A percentile compares a stretch with the other conserved stretches of the same genome.
phyloP scores from a whole-genome alignment of 495 filamentous ascomycete genomes.

The Annulohypoxylon bovei region DNA sequence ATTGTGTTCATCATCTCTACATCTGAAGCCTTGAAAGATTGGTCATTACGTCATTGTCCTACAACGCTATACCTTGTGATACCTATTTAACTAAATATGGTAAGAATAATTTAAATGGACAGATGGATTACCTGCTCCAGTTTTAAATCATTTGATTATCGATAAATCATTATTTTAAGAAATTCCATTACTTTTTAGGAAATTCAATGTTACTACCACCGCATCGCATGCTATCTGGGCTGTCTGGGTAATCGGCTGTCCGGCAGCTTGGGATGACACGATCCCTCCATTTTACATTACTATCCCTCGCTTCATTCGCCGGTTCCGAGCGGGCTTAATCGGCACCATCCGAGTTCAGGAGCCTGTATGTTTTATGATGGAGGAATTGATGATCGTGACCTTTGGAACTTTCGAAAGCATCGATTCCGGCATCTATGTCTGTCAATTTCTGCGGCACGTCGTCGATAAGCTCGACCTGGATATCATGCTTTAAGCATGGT shows the following conservation, averaged over 20 bases:
- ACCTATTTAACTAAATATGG: not conserved
- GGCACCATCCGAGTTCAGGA: constrained; percentile 4
- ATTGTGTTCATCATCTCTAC: constrained; percentile 29
- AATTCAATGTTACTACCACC: not conserved
- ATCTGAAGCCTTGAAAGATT: constrained; percentile 16
- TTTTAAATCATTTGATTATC: not conserved
- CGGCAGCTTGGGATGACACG: not conserved
- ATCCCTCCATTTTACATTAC: not conserved
- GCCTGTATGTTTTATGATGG: constrained; percentile 31
- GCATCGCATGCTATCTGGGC: too few relatives aligned
- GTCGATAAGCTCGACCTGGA: constrained; percentile 3
- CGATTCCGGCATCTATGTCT: constrained; percentile 6
- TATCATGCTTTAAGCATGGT: constrained; percentile 38
- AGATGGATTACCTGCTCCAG: not conserved
- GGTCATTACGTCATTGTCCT: constrained; percentile 38
- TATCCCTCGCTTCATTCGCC: not conserved
- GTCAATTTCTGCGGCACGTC: not conserved
- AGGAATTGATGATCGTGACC: not conserved
- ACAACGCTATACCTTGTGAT: constrained; percentile 12
- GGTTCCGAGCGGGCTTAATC: not conserved
- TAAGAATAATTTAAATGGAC: not conserved
- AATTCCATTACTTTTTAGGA: not conserved
- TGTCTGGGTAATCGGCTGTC: not conserved
- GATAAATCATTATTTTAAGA: constrained; percentile 10
- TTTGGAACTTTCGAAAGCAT: not conserved